Evolutionary conservation across 2,329 filamentous ascomycete genomes (phyloP), one percentile per base, ranked within the genome.

Genomic region (Paradendryphiella salina): DNA sequence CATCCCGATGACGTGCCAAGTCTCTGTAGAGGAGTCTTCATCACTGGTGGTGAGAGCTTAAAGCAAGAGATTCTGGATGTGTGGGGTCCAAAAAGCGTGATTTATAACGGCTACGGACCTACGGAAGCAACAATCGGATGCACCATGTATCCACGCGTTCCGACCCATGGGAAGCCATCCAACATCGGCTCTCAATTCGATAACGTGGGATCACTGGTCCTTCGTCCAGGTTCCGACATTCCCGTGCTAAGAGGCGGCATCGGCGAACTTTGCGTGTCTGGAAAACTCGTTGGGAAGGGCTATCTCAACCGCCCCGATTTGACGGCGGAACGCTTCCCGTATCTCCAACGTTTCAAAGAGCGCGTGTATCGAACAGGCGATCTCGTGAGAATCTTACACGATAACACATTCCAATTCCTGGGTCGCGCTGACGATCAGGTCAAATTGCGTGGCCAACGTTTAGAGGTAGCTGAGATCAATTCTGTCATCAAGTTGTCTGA

Each of bases 91-190:
- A 81, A 86, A 49, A 80, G 80, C 1, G 90, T 91, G 35, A 91
- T 97, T 11, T 93, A 96, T 76, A 96, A 96, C 64, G 91, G 90
- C 2, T 80, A 96, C 59, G 92, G 92, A 0, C 93, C 92, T 1
- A 96, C 92, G 0, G 93, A 96, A 70, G 88, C 90, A 0, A 96
- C 92, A 0, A 96, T 96, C 57, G 92, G 92, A 4, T 88, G 92
- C 29, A 96, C 92, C 0, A 95, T 94, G 81, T 92, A 88, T 61
- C 86, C 86, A n/a, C 82, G 89, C 28, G 89, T 96, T 6, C 88
- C 89, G 0, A 73, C 77, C 15, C 88, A 88, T 57, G 90, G 90
- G 0, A 87, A 90, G 23, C 85, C 92, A 0, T 88, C 90, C 9
- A 96, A 96, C 63, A 96, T 96, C 60, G 92, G 92, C 0, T 81